Evolutionary conservation across 345 rosid genomes (phyloP).

Genomic region (Mangifera indica): DNA sequence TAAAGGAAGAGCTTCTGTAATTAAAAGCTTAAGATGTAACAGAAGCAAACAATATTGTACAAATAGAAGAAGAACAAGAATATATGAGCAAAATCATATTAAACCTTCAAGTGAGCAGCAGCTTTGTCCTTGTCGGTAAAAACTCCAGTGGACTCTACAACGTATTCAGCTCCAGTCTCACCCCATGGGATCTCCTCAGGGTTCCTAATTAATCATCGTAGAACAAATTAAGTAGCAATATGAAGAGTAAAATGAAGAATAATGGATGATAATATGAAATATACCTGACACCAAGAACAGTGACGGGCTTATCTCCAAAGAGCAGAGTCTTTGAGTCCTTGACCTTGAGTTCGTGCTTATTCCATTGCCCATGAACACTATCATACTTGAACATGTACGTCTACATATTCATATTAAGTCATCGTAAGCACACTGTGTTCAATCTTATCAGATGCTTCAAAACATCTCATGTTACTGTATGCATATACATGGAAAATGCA

Average conservation of each 20-base stretch:
- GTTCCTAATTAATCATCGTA: conserved; percentile 42
- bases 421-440: background rate
- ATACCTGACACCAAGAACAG: conserved; percentile 63
- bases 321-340: conserved; percentile 74
- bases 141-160: conserved; percentile 78
- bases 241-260: too few species aligned
- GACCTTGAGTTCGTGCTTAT: conserved; percentile 64
- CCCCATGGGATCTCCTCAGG: conserved; percentile 92
- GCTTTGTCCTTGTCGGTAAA: conserved; percentile 90
- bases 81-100: background rate
- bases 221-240: background rate
- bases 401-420: conserved; percentile 21
- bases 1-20: too few species aligned
- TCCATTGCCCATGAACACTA: conserved; percentile 76
- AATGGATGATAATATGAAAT: background rate
- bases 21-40: background rate
- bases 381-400: conserved; percentile 84
- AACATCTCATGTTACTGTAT: background rate
- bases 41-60: background rate
- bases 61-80: background rate
- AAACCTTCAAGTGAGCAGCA: conserved; percentile 82
- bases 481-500: too few species aligned
- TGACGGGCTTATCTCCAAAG: conserved; percentile 64
- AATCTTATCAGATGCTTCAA: background rate
- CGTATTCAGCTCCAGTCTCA: conserved; percentile 73